phyloP scores from a whole-genome alignment of 208 protist genomes.

The Novymonas esmeraldas region DNA sequence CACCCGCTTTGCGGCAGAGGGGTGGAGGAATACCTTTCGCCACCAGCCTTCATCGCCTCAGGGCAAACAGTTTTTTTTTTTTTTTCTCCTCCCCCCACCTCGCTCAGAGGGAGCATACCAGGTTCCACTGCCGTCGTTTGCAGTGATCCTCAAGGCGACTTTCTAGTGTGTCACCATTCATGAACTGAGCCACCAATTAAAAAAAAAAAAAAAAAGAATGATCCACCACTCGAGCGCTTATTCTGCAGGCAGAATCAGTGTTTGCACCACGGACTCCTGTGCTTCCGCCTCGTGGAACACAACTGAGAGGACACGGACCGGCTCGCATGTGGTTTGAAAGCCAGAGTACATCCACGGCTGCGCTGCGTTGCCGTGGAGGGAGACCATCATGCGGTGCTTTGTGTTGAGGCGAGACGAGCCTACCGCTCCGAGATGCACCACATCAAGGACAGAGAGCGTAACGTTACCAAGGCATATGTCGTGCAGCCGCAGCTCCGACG shows the following conservation, averaged over 20 bases:
- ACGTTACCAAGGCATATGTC: conserved; percentile 14
- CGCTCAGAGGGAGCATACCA: too few relatives aligned
- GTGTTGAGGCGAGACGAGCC: neutral
- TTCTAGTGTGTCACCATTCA: too few relatives aligned
- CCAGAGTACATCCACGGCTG: conserved; percentile 14
- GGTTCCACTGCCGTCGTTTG: too few relatives aligned
- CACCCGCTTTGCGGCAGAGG: too few relatives aligned
- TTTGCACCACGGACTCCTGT: neutral
- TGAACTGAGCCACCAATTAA: too few relatives aligned
- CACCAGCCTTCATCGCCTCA: too few relatives aligned
- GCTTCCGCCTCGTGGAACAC: neutral
- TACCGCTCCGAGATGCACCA: neutral
- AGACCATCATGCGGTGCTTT: conserved; percentile 10
- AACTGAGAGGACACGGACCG: neutral
- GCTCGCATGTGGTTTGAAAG: conserved; percentile 1
- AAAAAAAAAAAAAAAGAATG: too few relatives aligned
- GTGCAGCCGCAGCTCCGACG: conserved; percentile 10
- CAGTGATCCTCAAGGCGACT: too few relatives aligned
- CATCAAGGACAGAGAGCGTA: neutral
- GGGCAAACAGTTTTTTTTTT: too few relatives aligned
- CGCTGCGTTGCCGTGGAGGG: conserved; percentile 5
- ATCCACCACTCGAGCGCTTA: neutral
- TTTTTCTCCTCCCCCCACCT: too few relatives aligned
- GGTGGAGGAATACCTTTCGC: too few relatives aligned
- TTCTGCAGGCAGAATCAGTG: conserved; percentile 1